A percentile compares a stretch with the other conserved stretches of the same genome.
phyloP scores from a whole-genome alignment of 257 asterid species.

The Phtheirospermum japonicum region DNA sequence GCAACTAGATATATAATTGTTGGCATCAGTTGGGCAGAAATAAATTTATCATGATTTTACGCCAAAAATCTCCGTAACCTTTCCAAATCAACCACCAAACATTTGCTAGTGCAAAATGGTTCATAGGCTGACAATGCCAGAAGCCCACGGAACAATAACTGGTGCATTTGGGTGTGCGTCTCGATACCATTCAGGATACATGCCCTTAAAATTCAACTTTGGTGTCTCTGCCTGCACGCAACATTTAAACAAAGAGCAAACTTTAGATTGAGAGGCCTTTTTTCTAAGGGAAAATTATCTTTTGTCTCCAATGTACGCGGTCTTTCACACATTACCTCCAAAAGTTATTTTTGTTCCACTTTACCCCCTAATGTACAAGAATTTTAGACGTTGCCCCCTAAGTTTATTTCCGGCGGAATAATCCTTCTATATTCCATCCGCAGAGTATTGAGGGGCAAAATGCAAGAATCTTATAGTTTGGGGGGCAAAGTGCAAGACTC shows the following conservation, averaged over 20 bases:
- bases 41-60: neutral
- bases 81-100: neutral
- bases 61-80: neutral
- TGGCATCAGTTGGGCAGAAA: neutral
- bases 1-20: neutral
- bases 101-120: conserved; percentile 1
- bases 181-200: conserved; percentile 71
- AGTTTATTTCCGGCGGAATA: too few relatives aligned
- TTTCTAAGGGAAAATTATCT: too few relatives aligned
- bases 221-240: conserved; percentile 74
- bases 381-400: too few relatives aligned
- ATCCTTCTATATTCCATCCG: too few relatives aligned
- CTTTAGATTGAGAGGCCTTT: neutral
- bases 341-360: too few relatives aligned
- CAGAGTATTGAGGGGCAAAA: too few relatives aligned
- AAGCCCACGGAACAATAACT: conserved; percentile 74
- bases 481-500: too few relatives aligned
- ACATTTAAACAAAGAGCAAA: conserved; percentile 16
- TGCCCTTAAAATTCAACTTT: conserved; percentile 60
- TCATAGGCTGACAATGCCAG: conserved; percentile 60
- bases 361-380: too few relatives aligned
- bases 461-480: too few relatives aligned
- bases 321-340: too few relatives aligned
- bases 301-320: too few relatives aligned
- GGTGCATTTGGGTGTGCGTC: conserved; percentile 77